Evolutionary conservation across 805 yeast genomes (phyloP).

Genomic region (Saccharomycopsis amapae): DNA sequence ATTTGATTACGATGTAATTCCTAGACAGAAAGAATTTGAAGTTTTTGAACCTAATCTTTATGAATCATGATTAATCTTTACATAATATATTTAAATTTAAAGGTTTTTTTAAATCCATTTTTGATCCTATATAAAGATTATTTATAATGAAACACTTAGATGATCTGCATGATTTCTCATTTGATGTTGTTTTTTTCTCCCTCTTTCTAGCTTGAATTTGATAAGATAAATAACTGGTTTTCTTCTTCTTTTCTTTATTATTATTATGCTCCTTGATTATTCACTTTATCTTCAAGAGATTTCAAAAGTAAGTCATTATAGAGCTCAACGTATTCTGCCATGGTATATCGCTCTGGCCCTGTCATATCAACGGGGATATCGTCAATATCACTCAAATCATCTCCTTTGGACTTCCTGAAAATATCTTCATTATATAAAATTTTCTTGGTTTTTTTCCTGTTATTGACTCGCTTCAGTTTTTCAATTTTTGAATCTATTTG

Average conservation of each 20-base stretch:
- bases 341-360: background rate
- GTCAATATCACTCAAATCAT: no score
- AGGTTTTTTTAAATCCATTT: no score
- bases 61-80: background rate
- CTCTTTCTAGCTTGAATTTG: no score
- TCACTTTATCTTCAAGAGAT: background rate
- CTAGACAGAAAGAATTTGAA: background rate
- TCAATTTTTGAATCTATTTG: background rate
- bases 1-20: slow-evolving; percentile 2
- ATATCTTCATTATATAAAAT: no score
- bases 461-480: background rate
- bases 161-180: background rate
- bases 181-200: background rate
- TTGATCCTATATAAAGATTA: no score
- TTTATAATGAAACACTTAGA: no score
- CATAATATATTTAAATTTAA: no score
- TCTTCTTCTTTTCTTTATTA: background rate
- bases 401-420: no score
- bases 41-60: background rate
- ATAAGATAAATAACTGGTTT: background rate
- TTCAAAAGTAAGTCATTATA: background rate
- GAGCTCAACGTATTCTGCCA: background rate
- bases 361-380: background rate
- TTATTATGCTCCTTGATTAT: background rate
- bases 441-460: background rate